Evolutionary conservation across 2,329 filamentous ascomycete species (phyloP), one percentile per base, ranked within the genome.

Genomic region (Aureobasidium sp.): DNA sequence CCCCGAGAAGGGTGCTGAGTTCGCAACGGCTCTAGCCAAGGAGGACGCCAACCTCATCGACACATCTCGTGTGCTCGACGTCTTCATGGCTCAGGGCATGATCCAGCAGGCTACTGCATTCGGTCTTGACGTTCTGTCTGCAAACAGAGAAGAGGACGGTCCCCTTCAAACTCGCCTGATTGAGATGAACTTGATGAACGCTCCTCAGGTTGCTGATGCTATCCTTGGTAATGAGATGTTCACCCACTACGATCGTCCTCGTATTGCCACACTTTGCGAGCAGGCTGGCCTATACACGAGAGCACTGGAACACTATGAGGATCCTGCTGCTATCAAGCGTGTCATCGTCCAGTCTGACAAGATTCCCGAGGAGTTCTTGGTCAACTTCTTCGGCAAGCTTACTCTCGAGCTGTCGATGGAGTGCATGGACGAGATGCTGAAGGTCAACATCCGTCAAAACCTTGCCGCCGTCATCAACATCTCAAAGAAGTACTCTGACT

Each of bases 151-250:
- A 0, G 94, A 99, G 75, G 92, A 99, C 72, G 93, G 87, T 42
- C 87, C 93, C 68, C 82, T 99, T 42, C 94, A 99, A 77, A 99
- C 95, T 25, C 88, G 94, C 64, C 83, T 99, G 3, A 80, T 99
- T 62, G 95, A 99, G 81, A 97, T 99, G 92, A 99, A 99, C 76
- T 78, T 99, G 66, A 83, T 96, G 76, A 95, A 96, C 68, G 95
- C 94, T 1, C 94, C 94, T 56, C 94, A 97, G 75, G 95, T 99
- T 61, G 94, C 95, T 3, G 95, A 99, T 75, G 94, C 94, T 37
- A 99, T 99, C 68, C 84, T 99, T 44, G 90, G 93, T 67, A 99
- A 99, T 71, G 91, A 97, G 70, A 97, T 99, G 89, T 97, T 99
- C 77, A 91, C 91, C 0, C 86, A 99, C 78, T 99, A 96, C 71